phyloP scores from a whole-genome alignment of 2,329 filamentous ascomycete genomes.

The Periconia sp. region DNA sequence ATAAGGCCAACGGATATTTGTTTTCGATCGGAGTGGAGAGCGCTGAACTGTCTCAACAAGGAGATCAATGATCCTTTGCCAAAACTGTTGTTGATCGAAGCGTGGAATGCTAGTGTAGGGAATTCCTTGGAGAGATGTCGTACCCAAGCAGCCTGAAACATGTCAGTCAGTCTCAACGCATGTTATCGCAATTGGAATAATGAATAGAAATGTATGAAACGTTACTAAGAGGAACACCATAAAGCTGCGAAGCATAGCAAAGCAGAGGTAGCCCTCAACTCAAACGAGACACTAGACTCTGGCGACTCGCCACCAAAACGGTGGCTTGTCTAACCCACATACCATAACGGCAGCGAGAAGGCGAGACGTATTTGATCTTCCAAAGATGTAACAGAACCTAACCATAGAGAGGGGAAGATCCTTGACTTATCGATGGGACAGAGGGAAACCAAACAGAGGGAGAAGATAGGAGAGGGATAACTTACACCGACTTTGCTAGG shows the following conservation, averaged over 20 bases:
- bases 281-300: slow-evolving; percentile 84
- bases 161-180: slow-evolving; percentile 28
- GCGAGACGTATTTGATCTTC: slow-evolving; percentile 84
- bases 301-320: slow-evolving; percentile 87
- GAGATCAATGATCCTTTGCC: slow-evolving; percentile 94
- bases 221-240: slow-evolving; percentile 98
- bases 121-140: slow-evolving; percentile 84
- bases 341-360: slow-evolving; percentile 63
- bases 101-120: slow-evolving; percentile 92
- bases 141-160: slow-evolving; percentile 83
- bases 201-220: slow-evolving; percentile 74
- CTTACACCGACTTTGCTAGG: slow-evolving; percentile 94
- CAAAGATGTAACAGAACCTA: slow-evolving; percentile 98
- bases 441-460: slow-evolving; percentile 1
- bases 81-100: slow-evolving; percentile 92
- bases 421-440: slow-evolving; percentile 88
- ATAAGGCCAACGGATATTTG: slow-evolving; percentile 92
- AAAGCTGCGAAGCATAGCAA: slow-evolving; percentile 57
- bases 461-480: slow-evolving; percentile 37
- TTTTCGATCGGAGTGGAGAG: slow-evolving; percentile 85
- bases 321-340: slow-evolving; percentile 68
- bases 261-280: slow-evolving; percentile 88
- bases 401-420: slow-evolving; percentile 74
- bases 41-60: slow-evolving; percentile 88
- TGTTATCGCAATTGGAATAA: slow-evolving; percentile 12